Conservation (phyloP, 1,139 yeast species). For the Kodamaea alishanica region DNA sequence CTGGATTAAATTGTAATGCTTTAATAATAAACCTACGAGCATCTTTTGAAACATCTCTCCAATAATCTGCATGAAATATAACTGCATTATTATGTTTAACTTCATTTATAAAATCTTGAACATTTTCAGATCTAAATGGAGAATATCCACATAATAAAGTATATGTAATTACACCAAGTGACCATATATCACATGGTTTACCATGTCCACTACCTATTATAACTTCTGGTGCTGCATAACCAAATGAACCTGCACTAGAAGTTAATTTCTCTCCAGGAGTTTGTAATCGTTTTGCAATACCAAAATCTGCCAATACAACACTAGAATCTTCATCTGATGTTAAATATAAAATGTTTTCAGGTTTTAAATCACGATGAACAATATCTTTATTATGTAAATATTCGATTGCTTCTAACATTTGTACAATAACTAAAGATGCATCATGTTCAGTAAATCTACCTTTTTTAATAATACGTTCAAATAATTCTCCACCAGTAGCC, state of each 20-base stretch:
- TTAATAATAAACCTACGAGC: slow-evolving; percentile 71
- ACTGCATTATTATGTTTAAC: slow-evolving; percentile 68
- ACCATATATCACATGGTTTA: slow-evolving; percentile 88
- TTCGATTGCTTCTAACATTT: slow-evolving; percentile 67
- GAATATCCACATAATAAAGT: slow-evolving; percentile 90
- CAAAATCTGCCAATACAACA: slow-evolving; percentile 86
- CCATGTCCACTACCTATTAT: slow-evolving; percentile 77
- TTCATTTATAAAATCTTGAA: slow-evolving; percentile 75
- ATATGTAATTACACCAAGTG: slow-evolving; percentile 85
- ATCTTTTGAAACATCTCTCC: slow-evolving; percentile 72
- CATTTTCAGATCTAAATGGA: slow-evolving; percentile 84
- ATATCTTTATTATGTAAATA: slow-evolving; percentile 72
- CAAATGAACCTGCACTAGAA: slow-evolving; percentile 84
- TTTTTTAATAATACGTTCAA: slow-evolving; percentile 71
- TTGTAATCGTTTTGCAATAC: slow-evolving; percentile 75
- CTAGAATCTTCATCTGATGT: slow-evolving; percentile 52
- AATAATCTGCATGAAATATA: slow-evolving; percentile 80
- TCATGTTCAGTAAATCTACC: slow-evolving; percentile 84
- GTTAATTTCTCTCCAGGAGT: slow-evolving; percentile 61
- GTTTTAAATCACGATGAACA: slow-evolving; percentile 89
- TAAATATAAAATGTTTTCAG: slow-evolving; percentile 77
- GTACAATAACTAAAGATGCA: slow-evolving; percentile 67
- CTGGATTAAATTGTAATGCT: slow-evolving; percentile 65
- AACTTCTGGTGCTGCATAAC: slow-evolving; percentile 94
- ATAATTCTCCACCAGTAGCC: slow-evolving; percentile 90